Evolutionary conservation across 108 stramenopile genomes (phyloP).

Genomic region (Cyclotella choctawhatcheeana): DNA sequence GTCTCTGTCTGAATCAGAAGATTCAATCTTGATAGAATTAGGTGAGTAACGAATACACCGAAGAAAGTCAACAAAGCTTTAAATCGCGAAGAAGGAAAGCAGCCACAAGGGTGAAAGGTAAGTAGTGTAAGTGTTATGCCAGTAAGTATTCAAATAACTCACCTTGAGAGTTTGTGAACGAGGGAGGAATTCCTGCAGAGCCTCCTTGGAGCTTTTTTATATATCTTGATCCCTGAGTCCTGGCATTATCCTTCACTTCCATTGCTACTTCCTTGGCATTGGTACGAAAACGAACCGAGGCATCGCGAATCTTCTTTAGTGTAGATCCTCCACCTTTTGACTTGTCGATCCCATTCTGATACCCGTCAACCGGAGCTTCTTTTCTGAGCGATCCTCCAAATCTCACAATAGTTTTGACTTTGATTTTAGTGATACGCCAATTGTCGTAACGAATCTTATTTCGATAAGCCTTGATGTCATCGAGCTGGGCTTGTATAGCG

Average conservation of each 20-base stretch:
- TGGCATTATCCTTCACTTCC: conserved; percentile 4
- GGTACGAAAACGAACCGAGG: not conserved
- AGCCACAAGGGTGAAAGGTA: no score
- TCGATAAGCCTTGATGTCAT: conserved; percentile 14
- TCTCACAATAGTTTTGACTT: conserved; percentile 21
- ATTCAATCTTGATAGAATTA: conserved; percentile 19
- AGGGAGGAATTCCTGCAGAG: conserved; percentile 39
- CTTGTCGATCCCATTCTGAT: not conserved
- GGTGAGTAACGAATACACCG: conserved; percentile 20
- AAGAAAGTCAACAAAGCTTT: conserved; percentile 26
- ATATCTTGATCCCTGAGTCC: conserved; percentile 12
- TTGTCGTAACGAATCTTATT: conserved; percentile 1
- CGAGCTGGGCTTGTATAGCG: conserved; percentile 23
- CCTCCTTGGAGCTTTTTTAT: conserved; percentile 25
- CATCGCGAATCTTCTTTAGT: not conserved
- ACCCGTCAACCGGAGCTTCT: no score
- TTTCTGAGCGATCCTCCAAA: conserved; percentile 10
- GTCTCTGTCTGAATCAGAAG: not conserved
- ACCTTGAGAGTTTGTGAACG: conserved; percentile 36
- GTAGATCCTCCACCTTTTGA: not conserved
- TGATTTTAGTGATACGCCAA: conserved; percentile 24
- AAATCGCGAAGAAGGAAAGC: no score
- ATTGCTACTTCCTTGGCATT: not conserved
- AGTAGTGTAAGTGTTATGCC: no score
- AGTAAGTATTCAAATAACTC: no score